Evolutionary conservation across 176 grass and related monocot genomes (phyloP).

Genomic region (Microstegium vimineum): DNA sequence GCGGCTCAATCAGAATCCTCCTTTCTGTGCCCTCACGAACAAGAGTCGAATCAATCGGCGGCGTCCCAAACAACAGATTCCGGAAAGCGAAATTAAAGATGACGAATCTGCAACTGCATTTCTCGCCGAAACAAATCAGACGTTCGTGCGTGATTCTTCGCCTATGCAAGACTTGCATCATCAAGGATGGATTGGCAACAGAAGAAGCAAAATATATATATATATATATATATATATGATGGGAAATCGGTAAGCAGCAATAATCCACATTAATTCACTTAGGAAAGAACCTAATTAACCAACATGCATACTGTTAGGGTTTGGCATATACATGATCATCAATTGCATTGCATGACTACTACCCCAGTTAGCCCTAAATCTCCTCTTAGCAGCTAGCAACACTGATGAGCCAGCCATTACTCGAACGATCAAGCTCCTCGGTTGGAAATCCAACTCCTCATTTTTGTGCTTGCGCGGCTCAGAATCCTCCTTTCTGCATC

Average conservation of each 20-base stretch:
- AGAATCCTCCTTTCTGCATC: slow-evolving; percentile 47
- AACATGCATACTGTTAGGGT: slow-evolving; percentile 16
- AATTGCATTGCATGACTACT: background rate
- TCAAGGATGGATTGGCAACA: background rate
- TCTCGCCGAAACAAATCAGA: background rate
- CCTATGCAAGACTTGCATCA: background rate
- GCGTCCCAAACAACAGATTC: too few relatives aligned
- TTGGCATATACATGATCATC: slow-evolving; percentile 8
- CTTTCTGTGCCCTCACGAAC: too few relatives aligned
- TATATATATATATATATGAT: background rate
- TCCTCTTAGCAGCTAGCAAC: background rate
- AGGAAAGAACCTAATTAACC: background rate
- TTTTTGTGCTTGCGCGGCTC: background rate
- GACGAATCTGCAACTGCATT: background rate
- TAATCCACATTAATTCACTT: background rate
- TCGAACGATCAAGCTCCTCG: slow-evolving; percentile 19
- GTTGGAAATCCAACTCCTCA: slow-evolving; percentile 20
- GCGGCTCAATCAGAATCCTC: too few relatives aligned
- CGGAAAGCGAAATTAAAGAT: too few relatives aligned
- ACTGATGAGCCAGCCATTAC: slow-evolving; percentile 19
- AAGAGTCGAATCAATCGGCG: too few relatives aligned
- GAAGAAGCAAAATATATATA: background rate
- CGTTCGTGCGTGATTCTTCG: background rate
- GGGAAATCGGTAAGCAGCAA: too few relatives aligned
- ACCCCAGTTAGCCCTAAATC: slow-evolving; percentile 21